Evolutionary conservation across 768 basidiomycete genomes (phyloP).

Genomic region (Collybia mongolica): DNA sequence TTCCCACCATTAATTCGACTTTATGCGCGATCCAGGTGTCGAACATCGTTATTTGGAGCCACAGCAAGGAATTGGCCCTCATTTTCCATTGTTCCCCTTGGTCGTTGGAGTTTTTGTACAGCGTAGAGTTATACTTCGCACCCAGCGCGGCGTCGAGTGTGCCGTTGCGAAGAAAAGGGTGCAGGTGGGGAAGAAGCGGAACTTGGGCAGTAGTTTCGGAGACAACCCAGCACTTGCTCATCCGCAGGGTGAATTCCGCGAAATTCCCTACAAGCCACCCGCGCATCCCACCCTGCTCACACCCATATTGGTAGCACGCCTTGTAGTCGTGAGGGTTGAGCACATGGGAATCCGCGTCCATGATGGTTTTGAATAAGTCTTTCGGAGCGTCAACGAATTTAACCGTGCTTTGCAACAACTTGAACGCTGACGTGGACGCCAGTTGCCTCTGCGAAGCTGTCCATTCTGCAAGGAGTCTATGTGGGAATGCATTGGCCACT

Average conservation of each 20-base stretch:
- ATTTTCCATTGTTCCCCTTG: conserved; percentile 5
- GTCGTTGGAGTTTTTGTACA: not conserved
- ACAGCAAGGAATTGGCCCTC: conserved; percentile 10
- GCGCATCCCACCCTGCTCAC: conserved; percentile 15
- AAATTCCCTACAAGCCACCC: conserved; percentile 12
- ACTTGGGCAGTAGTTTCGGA: conserved; percentile 3
- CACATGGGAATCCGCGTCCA: not conserved
- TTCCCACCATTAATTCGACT: conserved; percentile 12
- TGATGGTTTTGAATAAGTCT: conserved; percentile 1
- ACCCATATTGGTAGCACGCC: conserved; percentile 15
- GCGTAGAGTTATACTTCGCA: not conserved
- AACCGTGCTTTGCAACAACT: not conserved
- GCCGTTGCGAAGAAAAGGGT: not conserved
- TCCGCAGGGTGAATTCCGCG: conserved; percentile 10
- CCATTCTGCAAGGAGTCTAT: conserved; percentile 1
- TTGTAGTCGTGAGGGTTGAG: conserved; percentile 13
- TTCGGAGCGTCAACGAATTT: conserved; percentile 1
- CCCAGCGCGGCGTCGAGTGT: not conserved
- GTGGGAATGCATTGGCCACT: conserved; percentile 5
- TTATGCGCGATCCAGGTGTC: conserved; percentile 18
- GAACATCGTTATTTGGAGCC: conserved; percentile 17
- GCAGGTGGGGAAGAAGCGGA: conserved; percentile 9
- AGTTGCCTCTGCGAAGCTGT: not conserved
- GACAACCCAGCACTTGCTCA: conserved; percentile 9
- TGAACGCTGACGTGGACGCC: not conserved